Evolutionary conservation across 2,329 filamentous ascomycete genomes (phyloP).

Genomic region (Penicillium italicum): DNA sequence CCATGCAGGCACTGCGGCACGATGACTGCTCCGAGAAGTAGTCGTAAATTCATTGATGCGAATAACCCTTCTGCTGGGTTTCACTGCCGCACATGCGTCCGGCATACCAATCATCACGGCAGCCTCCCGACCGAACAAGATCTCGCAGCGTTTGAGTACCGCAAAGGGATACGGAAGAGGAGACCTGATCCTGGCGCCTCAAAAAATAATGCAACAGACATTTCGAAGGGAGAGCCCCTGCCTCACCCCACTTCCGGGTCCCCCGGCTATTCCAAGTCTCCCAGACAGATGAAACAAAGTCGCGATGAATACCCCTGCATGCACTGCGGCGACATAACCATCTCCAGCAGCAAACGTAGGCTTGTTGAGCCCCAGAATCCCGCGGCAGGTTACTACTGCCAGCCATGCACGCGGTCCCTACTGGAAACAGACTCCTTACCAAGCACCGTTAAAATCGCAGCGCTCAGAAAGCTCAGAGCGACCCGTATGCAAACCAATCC

Average conservation of each 20-base stretch:
- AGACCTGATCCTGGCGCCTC: background rate
- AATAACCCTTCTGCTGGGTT: slow-evolving; percentile 3
- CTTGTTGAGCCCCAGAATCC: slow-evolving; percentile 2
- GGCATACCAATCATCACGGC: background rate
- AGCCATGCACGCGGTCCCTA: slow-evolving; percentile 1
- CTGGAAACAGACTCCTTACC: slow-evolving; percentile 3
- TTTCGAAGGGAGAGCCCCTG: background rate
- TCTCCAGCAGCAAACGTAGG: slow-evolving; percentile 3
- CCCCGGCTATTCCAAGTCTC: background rate
- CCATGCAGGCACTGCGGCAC: slow-evolving; percentile 4
- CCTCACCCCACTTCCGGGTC: background rate
- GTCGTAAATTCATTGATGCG: slow-evolving; percentile 1
- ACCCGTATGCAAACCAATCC: background rate
- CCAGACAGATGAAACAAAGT: slow-evolving; percentile 3
- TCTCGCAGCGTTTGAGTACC: background rate
- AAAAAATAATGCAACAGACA: background rate
- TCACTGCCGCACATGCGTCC: slow-evolving; percentile 7
- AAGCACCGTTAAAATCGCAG: background rate
- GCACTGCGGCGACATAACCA: slow-evolving; percentile 5
- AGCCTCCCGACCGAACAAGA: background rate
- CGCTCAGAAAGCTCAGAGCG: background rate
- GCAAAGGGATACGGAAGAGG: background rate
- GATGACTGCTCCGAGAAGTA: background rate
- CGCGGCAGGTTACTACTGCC: slow-evolving; percentile 7
- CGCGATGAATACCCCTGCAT: slow-evolving; percentile 3